Conservation (phyloP, 768 basidiomycete species). For the Neoboletus magnificus region DNA sequence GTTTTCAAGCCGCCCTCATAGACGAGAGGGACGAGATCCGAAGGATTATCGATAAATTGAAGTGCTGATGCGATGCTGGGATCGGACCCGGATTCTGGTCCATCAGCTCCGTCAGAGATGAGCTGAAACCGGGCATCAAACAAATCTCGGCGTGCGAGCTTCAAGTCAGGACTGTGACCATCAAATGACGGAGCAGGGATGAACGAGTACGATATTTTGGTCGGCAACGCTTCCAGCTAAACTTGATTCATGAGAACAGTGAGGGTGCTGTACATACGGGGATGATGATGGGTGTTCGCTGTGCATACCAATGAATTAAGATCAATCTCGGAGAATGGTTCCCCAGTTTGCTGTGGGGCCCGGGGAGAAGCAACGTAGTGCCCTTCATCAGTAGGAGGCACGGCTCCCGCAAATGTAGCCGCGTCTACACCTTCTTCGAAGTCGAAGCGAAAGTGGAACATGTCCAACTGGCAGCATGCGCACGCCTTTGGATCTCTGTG, state of each 20-base stretch:
- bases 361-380: not conserved
- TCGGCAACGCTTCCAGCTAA: constrained; percentile 69
- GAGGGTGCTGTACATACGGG: not conserved
- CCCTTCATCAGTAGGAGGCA: not conserved
- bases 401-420: constrained; percentile 9
- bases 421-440: constrained; percentile 44
- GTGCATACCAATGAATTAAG: constrained; percentile 32
- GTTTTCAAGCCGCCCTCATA: constrained; percentile 98
- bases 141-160: constrained; percentile 76
- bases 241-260: constrained; percentile 17
- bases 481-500: not conserved
- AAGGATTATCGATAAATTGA: constrained; percentile 73
- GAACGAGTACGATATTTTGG: constrained; percentile 77
- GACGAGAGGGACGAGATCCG: constrained; percentile 86
- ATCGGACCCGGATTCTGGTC: constrained; percentile 20
- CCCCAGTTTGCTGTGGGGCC: not conserved
- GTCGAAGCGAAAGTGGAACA: constrained; percentile 55
- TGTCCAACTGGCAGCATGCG: constrained; percentile 6
- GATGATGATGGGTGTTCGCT: not conserved
- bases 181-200: constrained; percentile 48
- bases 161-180: constrained; percentile 22
- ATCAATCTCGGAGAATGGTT: constrained; percentile 29
- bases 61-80: constrained; percentile 36
- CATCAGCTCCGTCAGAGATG: constrained; percentile 52
- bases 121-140: constrained; percentile 97